Percentiles rank a stretch among this genome's conserved stretches.
phyloP scores from a whole-genome alignment of 257 asterid genomes.

The Solanum tarapatanum region DNA sequence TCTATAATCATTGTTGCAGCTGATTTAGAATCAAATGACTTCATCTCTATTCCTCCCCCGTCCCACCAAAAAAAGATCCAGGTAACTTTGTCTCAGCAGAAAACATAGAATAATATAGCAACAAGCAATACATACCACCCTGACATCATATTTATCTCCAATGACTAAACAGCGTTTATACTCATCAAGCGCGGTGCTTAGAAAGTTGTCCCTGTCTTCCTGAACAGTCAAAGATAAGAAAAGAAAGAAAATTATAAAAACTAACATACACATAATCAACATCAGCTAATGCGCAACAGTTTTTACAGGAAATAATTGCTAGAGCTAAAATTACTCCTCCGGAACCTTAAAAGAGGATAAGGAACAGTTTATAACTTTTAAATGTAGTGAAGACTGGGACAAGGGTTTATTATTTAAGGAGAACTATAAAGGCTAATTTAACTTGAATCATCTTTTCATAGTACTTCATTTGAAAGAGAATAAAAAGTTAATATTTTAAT shows the following conservation, averaged over 20 bases:
- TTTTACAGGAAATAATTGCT: not conserved
- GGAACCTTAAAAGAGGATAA: not conserved
- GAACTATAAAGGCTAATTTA: not conserved
- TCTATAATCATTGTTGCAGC: not conserved
- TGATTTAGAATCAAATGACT: not conserved
- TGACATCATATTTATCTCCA: conserved; percentile 90
- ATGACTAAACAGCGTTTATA: conserved; percentile 78
- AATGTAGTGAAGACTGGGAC: not conserved
- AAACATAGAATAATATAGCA: not conserved
- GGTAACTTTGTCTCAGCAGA: not conserved
- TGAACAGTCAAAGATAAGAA: conserved; percentile 26
- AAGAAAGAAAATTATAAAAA: not conserved
- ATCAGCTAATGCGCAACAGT: not conserved
- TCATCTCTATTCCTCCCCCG: not conserved
- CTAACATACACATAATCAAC: conserved; percentile 3
- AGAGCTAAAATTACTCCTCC: not conserved
- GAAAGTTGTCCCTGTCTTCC: conserved; percentile 91
- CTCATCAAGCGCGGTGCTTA: conserved; percentile 72
- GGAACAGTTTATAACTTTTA: not conserved
- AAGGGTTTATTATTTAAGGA: not conserved
- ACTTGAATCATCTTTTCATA: not conserved
- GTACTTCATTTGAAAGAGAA: not conserved
- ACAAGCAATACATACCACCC: conserved; percentile 55
- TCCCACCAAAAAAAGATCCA: not conserved
- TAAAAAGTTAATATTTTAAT: not conserved